phyloP scores from a whole-genome alignment of 2,329 filamentous ascomycete genomes.

The Phaeophleospora eucalypticola region DNA sequence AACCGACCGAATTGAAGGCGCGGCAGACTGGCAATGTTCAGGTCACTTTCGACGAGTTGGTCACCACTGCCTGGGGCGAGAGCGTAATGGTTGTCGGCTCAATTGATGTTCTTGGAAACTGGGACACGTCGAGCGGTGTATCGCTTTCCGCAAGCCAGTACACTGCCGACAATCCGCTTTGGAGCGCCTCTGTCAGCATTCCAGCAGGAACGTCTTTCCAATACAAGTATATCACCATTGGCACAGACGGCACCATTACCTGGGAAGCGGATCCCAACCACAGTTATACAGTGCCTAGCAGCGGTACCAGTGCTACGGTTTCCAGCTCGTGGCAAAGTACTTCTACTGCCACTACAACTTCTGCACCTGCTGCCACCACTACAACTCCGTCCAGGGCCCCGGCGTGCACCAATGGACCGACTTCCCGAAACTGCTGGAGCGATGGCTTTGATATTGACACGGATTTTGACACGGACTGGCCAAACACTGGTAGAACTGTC shows the following conservation, averaged over 20 bases:
- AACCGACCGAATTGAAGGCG: background rate
- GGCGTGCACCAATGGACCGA: slow-evolving; percentile 29
- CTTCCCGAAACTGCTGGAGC: slow-evolving; percentile 28
- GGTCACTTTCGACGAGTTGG: slow-evolving; percentile 60
- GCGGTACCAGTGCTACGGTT: slow-evolving; percentile 35
- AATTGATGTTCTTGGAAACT: slow-evolving; percentile 55
- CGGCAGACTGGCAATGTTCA: slow-evolving; percentile 5
- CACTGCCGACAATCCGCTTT: slow-evolving; percentile 56
- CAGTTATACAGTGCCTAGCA: slow-evolving; percentile 38
- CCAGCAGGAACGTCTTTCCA: slow-evolving; percentile 51
- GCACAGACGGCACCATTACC: slow-evolving; percentile 49
- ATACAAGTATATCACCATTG: slow-evolving; percentile 61
- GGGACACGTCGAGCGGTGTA: slow-evolving; percentile 54
- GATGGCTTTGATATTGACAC: slow-evolving; percentile 29
- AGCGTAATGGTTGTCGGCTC: slow-evolving; percentile 63
- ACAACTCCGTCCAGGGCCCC: slow-evolving; percentile 19
- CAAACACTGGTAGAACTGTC: slow-evolving; percentile 31
- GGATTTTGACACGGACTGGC: slow-evolving; percentile 33
- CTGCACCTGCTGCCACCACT: slow-evolving; percentile 15
- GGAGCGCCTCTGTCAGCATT: slow-evolving; percentile 56
- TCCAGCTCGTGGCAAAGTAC: slow-evolving; percentile 38
- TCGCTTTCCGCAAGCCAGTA: slow-evolving; percentile 58
- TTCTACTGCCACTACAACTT: slow-evolving; percentile 13
- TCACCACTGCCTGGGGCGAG: slow-evolving; percentile 57
- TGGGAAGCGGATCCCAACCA: slow-evolving; percentile 61